Percentiles rank a stretch among this genome's conserved stretches.
Conservation (phyloP, 2,329 filamentous ascomycete genomes). For the Phaeosphaeriaceae sp. region DNA sequence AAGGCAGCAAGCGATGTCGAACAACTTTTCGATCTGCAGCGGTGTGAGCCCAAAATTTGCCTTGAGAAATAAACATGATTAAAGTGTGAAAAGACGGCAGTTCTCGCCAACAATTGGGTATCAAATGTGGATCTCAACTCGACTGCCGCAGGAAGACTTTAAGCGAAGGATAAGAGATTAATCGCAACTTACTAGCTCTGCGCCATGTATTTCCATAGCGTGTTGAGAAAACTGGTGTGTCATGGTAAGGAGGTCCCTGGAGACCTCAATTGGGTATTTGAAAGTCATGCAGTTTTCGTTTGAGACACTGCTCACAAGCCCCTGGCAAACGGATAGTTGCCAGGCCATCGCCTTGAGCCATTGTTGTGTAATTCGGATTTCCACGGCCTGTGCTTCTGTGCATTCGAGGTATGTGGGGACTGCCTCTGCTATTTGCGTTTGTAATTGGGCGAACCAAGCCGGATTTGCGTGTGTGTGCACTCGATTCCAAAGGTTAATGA, state of each 20-base stretch:
- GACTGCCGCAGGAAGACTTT: conserved; percentile 16
- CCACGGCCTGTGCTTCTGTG: conserved; percentile 71
- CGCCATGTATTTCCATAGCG: conserved; percentile 75
- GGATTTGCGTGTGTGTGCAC: conserved; percentile 54
- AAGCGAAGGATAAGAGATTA: conserved; percentile 17
- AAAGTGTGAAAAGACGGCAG: background rate
- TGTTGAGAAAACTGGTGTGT: conserved; percentile 74
- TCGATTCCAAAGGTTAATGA: conserved; percentile 70
- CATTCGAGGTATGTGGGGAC: conserved; percentile 62
- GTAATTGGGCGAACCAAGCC: conserved; percentile 55
- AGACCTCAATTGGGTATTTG: conserved; percentile 67
- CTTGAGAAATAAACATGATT: conserved; percentile 2
- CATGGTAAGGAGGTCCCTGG: conserved; percentile 65
- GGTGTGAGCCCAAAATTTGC: conserved; percentile 32
- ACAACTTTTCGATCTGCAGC: conserved; percentile 74
- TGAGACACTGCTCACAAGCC: conserved; percentile 65
- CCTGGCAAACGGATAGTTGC: conserved; percentile 72
- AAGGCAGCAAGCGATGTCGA: conserved; percentile 76
- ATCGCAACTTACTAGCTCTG: conserved; percentile 68
- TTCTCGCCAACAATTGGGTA: conserved; percentile 16
- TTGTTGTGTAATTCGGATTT: conserved; percentile 72
- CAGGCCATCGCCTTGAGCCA: conserved; percentile 76
- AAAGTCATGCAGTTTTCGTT: conserved; percentile 67
- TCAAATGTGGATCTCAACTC: conserved; percentile 18
- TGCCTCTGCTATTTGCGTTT: conserved; percentile 59